Evolutionary conservation across 345 rosid species (phyloP), one percentile per base, ranked within the genome.

Genomic region (Salix koriyanagi): DNA sequence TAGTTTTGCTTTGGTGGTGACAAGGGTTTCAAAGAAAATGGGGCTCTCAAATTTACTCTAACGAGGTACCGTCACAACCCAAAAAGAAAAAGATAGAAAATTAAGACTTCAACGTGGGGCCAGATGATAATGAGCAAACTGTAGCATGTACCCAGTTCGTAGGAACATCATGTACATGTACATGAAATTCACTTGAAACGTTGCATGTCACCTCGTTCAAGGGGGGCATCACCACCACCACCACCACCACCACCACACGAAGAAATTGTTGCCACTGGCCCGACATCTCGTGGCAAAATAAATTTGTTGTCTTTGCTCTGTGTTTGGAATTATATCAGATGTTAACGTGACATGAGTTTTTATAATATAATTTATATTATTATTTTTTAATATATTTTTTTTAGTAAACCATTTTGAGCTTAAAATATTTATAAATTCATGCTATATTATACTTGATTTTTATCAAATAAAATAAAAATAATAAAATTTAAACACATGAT

Each of bases 361-460:
- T 0, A 0, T 3, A 13, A 13, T 0, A 32, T 32, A 32, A 32
- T 32, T 32, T 32, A 3, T 32, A 32, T 32, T 32, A 32, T 32
- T 2, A 30, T 2, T 30, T 30, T 30, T 30, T 30, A 30, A 30
- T 30, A 28, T 28, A 30, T 30, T 30, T 30, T 30, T 30, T 30
- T 0, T 32, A 32, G 34, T 32, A 32, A 32, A 3, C 4, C 5
- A 32, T 4, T 32, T 32, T 32, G 0, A 32, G 0, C 0, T 32
- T 32, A 32, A 32, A 32, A 32, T 32, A 32, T 32, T 0, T 4
- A 32, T 0, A 32, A 0, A 32, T 32, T 32, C 0, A 32, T 32
- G 0, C 0, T 4, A 32, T 32, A 32, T 32, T 30, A 30, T 30
- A 30, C 4, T 0, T 30, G 0, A 30, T 30, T 32, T 32, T 32